These are phyloP conservation scores for Trichoderma afroharzianum DNA, from an alignment of 2,329 filamentous ascomycete genomes.

Conservation along the genomic window DNA sequence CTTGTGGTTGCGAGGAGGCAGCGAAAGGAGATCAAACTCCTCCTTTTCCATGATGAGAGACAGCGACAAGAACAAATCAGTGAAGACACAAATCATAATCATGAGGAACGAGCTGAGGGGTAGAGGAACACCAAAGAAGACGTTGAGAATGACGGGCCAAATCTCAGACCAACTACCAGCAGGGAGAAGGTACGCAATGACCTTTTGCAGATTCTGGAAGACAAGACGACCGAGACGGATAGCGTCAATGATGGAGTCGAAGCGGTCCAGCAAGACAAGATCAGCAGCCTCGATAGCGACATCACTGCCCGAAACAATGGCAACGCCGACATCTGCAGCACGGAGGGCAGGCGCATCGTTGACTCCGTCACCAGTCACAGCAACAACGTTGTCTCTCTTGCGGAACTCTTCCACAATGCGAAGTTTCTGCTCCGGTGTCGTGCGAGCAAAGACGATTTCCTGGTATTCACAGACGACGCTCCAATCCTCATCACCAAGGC, in stretches of 20 bases:
- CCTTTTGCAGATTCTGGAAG: constrained; percentile 41
- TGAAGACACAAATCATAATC: constrained; percentile 57
- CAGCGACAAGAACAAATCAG: constrained; percentile 49
- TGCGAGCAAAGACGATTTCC: constrained; percentile 66
- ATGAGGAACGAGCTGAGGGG: constrained; percentile 52
- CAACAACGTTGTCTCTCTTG: constrained; percentile 54
- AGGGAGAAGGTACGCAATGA: constrained; percentile 44
- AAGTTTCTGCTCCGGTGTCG: constrained; percentile 66
- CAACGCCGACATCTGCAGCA: constrained; percentile 66
- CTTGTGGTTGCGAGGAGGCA: constrained; percentile 48
- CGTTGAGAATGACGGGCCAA: constrained; percentile 54
- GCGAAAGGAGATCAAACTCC: constrained; percentile 49
- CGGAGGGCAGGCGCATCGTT: constrained; percentile 65
- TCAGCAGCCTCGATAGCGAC: constrained; percentile 63
- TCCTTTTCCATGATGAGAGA: constrained; percentile 54
- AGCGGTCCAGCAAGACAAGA: constrained; percentile 66
- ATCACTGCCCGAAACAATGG: constrained; percentile 61
- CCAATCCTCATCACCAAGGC: constrained; percentile 48
- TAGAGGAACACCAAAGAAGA: constrained; percentile 52
- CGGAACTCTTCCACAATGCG: constrained; percentile 69
- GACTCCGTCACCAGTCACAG: constrained; percentile 71
- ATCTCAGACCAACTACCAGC: constrained; percentile 55
- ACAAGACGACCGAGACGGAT: constrained; percentile 45
- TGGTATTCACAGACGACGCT: constrained; percentile 46
- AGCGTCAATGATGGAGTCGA: constrained; percentile 66